These are phyloP conservation scores for Monosporascus sp. DNA, from an alignment of 2,329 filamentous ascomycete genomes.

Conservation along the genomic window DNA sequence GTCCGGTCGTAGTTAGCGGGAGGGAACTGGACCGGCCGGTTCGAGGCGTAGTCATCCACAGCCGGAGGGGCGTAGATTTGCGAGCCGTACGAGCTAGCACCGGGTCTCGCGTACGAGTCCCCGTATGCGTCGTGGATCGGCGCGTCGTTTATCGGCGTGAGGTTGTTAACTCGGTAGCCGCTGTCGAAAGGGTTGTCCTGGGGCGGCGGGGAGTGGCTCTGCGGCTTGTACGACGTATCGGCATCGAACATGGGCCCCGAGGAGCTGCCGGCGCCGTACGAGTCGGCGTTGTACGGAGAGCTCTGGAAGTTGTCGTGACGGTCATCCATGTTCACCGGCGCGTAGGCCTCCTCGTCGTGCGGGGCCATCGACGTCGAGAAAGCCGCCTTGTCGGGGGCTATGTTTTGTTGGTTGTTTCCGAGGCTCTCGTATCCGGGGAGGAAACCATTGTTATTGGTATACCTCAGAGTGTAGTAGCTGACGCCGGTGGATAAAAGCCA, in stretches of 20 bases:
- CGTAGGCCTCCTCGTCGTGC: conserved; percentile 62
- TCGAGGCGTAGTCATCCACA: conserved; percentile 40
- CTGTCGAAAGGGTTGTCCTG: conserved; percentile 35
- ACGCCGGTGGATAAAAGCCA: conserved; percentile 50
- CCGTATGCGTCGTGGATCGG: conserved; percentile 23
- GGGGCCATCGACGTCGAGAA: conserved; percentile 55
- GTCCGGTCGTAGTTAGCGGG: conserved; percentile 52
- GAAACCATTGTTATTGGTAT: conserved; percentile 56
- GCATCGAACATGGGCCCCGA: conserved; percentile 39
- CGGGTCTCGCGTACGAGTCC: conserved; percentile 17
- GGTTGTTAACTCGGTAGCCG: conserved; percentile 38
- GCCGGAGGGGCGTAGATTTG: conserved; percentile 34
- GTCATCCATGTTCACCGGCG: conserved; percentile 54
- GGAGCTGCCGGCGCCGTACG: conserved; percentile 17
- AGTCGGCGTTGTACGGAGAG: conserved; percentile 27
- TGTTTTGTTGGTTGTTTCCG: conserved; percentile 39
- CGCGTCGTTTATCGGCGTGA: conserved; percentile 21
- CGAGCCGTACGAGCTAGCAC: conserved; percentile 16
- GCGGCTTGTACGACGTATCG: conserved; percentile 43
- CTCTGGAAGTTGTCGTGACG: conserved; percentile 38
- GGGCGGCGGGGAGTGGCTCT: conserved; percentile 25
- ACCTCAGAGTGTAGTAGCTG: conserved; percentile 55
- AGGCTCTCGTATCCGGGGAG: conserved; percentile 57
- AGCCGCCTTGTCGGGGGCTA: conserved; percentile 64
- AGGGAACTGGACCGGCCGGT: conserved; percentile 49